phyloP scores from a whole-genome alignment of 257 asterid species.

The Anisodus acutangulus region DNA sequence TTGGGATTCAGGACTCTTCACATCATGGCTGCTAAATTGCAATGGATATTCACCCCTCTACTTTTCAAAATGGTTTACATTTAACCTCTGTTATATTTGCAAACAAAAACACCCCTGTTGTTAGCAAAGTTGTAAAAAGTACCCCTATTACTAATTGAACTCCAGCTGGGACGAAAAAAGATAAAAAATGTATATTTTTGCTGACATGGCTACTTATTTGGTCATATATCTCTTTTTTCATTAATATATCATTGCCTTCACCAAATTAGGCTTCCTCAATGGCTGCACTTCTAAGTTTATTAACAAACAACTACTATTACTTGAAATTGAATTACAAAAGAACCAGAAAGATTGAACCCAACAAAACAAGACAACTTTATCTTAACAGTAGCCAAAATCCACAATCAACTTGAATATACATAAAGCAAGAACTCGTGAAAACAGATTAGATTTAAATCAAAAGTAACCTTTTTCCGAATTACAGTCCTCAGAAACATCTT shows the following conservation, averaged over 20 bases:
- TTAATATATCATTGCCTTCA: neutral
- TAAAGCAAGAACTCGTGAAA: neutral
- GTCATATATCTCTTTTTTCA: neutral
- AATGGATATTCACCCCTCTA: neutral
- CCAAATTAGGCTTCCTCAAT: neutral
- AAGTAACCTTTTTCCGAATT: conserved; percentile 43
- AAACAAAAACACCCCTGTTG: neutral
- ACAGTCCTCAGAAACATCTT: conserved; percentile 82
- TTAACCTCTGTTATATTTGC: neutral
- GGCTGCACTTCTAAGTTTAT: neutral
- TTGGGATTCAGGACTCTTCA: conserved; percentile 6
- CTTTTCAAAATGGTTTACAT: neutral
- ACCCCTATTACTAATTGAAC: neutral
- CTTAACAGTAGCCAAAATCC: neutral
- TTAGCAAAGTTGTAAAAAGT: neutral
- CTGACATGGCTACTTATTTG: neutral
- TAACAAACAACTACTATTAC: neutral
- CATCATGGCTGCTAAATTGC: neutral
- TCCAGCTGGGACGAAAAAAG: neutral
- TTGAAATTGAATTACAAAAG: neutral
- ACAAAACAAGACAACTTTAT: neutral
- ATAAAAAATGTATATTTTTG: neutral
- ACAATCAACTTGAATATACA: neutral
- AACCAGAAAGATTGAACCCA: neutral
- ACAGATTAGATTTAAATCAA: neutral